Evolutionary conservation across 2,329 filamentous ascomycete species (phyloP).

Genomic region (Pseudogymnoascus sp.): DNA sequence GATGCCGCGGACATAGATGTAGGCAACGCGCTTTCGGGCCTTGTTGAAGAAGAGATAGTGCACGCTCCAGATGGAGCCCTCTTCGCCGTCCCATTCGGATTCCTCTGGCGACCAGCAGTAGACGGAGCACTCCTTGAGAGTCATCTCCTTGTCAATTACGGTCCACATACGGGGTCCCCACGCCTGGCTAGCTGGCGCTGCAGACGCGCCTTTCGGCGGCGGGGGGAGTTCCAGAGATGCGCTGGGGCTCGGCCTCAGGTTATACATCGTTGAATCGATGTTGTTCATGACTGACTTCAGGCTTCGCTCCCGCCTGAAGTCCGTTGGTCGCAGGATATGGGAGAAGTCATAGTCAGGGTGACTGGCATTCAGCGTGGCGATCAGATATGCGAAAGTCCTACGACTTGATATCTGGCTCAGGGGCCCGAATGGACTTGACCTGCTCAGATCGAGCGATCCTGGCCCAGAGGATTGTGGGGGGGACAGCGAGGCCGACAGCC

Average conservation of each 20-base stretch:
- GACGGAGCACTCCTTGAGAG: conserved; percentile 76
- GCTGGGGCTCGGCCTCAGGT: conserved; percentile 63
- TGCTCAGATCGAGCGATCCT: conserved; percentile 63
- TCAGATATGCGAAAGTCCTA: conserved; percentile 89
- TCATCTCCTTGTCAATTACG: conserved; percentile 91
- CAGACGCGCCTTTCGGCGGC: conserved; percentile 26
- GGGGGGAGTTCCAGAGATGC: conserved; percentile 32
- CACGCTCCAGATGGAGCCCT: conserved; percentile 87
- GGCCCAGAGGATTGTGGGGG: conserved; percentile 59
- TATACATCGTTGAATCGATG: conserved; percentile 81
- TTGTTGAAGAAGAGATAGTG: conserved; percentile 99
- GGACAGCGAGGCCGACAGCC: conserved; percentile 79
- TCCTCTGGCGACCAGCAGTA: conserved; percentile 87
- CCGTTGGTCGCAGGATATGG: conserved; percentile 76
- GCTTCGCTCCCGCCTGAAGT: conserved; percentile 81
- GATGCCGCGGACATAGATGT: conserved; percentile 86
- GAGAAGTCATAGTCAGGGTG: conserved; percentile 98
- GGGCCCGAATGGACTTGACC: conserved; percentile 86
- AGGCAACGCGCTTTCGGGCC: conserved; percentile 82
- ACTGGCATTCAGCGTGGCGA: conserved; percentile 91
- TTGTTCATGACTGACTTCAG: conserved; percentile 77
- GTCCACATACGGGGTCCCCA: conserved; percentile 94
- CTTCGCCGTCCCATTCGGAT: conserved; percentile 85
- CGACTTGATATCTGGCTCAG: conserved; percentile 83
- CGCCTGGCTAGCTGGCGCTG: conserved; percentile 45